Conservation (phyloP, 192 early-diverging fungal genomes). For the Backusella australiensis region DNA sequence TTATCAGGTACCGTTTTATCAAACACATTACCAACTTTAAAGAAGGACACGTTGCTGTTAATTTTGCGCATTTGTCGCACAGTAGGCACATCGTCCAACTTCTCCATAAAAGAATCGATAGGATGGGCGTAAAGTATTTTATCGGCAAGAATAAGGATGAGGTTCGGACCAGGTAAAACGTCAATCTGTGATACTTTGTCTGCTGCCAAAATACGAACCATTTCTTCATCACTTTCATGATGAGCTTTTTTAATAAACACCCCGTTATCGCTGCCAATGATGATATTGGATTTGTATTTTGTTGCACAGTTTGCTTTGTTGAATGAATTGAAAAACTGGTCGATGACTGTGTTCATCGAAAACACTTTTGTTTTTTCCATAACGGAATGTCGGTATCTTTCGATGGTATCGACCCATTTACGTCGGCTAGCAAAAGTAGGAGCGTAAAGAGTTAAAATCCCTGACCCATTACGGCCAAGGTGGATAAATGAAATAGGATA, state of each 20-base stretch:
- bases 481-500: constrained; percentile 76
- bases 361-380: constrained; percentile 44
- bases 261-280: constrained; percentile 85
- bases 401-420: constrained; percentile 85
- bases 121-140: constrained; percentile 57
- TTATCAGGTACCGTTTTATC: constrained; percentile 39
- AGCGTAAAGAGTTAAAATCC: constrained; percentile 69
- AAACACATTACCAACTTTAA: constrained; percentile 64
- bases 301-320: constrained; percentile 59
- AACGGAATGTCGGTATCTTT: constrained; percentile 51
- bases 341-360: constrained; percentile 54
- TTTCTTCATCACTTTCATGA: constrained; percentile 42
- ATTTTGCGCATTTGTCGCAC: constrained; percentile 50
- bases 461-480: constrained; percentile 63
- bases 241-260: constrained; percentile 61
- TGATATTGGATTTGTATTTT: constrained; percentile 57
- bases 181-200: constrained; percentile 88
- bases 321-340: constrained; percentile 47
- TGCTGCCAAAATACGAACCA: constrained; percentile 56
- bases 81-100: constrained; percentile 13
- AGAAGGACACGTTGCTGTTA: constrained; percentile 64
- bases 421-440: constrained; percentile 67
- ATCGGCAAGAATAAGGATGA: constrained; percentile 82
- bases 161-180: constrained; percentile 74
- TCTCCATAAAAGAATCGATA: constrained; percentile 46